Conservation (phyloP, 495 filamentous ascomycete genomes). For the Talaromyces trachyspermus region DNA sequence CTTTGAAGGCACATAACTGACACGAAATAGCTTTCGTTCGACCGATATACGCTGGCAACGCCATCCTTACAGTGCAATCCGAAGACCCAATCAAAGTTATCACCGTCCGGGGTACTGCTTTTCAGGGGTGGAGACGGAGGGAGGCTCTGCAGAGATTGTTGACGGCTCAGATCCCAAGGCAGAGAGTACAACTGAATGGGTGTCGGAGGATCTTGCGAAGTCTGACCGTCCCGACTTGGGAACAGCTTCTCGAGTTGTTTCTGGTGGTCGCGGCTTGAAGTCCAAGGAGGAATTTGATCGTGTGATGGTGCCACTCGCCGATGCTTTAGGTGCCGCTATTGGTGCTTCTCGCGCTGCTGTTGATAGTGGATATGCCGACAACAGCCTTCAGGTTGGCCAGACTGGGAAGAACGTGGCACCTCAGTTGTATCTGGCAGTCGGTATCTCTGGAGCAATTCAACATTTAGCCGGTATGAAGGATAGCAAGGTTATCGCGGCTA, state of each 20-base stretch:
- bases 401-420: constrained; percentile 98
- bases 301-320: constrained; percentile 84
- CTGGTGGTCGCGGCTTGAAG: constrained; percentile 89
- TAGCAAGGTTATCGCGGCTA: constrained; percentile 97
- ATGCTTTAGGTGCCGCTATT: constrained; percentile 85
- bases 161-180: constrained; percentile 53
- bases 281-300: constrained; percentile 95
- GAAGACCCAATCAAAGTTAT: constrained; percentile 79
- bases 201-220: constrained; percentile 87
- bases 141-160: constrained; percentile 40
- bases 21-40: constrained; percentile 66
- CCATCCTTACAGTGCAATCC: constrained; percentile 93
- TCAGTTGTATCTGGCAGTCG: constrained; percentile 88
- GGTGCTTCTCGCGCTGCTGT: constrained; percentile 93
- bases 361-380: constrained; percentile 97
- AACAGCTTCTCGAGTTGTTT: constrained; percentile 84
- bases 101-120: constrained; percentile 89
- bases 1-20: not conserved
- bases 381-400: constrained; percentile 96
- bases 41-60: constrained; percentile 96
- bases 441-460: constrained; percentile 95
- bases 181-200: constrained; percentile 69
- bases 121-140: constrained; percentile 48
- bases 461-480: constrained; percentile 99
- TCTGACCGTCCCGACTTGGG: constrained; percentile 91